Conservation (phyloP, 495 filamentous ascomycete genomes). For the Choiromyces venosus region DNA sequence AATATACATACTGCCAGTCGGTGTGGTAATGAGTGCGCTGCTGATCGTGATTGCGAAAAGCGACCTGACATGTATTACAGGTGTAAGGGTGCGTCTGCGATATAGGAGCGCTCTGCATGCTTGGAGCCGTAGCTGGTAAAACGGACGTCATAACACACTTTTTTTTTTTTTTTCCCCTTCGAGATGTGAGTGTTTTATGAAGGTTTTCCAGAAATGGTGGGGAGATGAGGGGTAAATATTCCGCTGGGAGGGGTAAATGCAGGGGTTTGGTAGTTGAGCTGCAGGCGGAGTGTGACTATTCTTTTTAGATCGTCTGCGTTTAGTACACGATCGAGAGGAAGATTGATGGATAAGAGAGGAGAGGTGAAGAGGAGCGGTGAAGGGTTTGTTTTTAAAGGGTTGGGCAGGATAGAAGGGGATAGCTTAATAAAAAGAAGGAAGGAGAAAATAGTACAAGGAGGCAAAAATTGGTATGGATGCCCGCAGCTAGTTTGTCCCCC, state of each 20-base stretch:
- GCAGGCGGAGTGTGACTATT: conserved; percentile 30
- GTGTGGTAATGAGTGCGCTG: conserved; percentile 93
- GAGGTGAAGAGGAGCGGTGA: background rate
- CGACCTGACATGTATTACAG: conserved; percentile 96
- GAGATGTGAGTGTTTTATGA: conserved; percentile 17
- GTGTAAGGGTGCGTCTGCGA: conserved; percentile 73
- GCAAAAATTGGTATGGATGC: background rate
- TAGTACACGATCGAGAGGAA: background rate
- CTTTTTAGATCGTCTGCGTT: background rate
- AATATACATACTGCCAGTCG: conserved; percentile 85
- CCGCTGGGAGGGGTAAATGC: conserved; percentile 27
- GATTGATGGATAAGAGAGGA: background rate
- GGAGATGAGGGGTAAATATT: conserved; percentile 1
- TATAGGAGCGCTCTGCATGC: conserved; percentile 31
- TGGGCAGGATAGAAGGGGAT: background rate
- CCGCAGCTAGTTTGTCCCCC: background rate
- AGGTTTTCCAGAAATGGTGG: background rate
- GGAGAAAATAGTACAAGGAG: background rate
- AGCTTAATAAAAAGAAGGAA: background rate
- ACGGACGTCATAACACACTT: conserved; percentile 29
- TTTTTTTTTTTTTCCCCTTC: background rate
- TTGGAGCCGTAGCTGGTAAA: conserved; percentile 29
- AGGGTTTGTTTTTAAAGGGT: background rate
- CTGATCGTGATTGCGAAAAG: conserved; percentile 87
- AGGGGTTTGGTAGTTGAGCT: conserved; percentile 24